phyloP scores from a whole-genome alignment of 805 yeast genomes.

The Tetrapisispora arboricola region DNA sequence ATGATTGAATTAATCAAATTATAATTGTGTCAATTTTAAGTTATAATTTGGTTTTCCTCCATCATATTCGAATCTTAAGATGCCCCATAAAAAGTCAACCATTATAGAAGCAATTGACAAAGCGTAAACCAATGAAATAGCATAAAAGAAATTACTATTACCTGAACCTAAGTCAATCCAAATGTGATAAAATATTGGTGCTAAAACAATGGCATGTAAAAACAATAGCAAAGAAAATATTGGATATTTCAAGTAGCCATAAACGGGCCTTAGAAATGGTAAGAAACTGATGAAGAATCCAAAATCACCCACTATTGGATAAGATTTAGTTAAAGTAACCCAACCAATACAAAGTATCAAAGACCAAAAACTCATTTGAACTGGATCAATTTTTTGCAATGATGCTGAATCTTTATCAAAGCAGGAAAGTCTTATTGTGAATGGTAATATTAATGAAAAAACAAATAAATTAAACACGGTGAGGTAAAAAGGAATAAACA shows the following conservation, averaged over 20 bases:
- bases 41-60: conserved; percentile 29
- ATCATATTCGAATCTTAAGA: conserved; percentile 57
- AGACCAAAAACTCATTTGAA: conserved; percentile 48
- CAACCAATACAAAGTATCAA: conserved; percentile 38
- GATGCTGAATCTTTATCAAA: background rate
- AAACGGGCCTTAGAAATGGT: conserved; percentile 36
- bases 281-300: conserved; percentile 44
- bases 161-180: conserved; percentile 96
- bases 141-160: conserved; percentile 92
- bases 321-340: conserved; percentile 62
- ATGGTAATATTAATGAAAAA: conserved; percentile 57
- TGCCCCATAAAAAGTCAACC: conserved; percentile 76
- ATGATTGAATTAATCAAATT: too few relatives aligned
- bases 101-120: conserved; percentile 57
- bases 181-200: conserved; percentile 84
- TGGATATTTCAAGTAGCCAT: conserved; percentile 38
- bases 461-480: conserved; percentile 74
- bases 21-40: conserved; percentile 44
- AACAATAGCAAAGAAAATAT: conserved; percentile 44
- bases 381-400: background rate
- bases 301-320: conserved; percentile 76
- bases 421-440: conserved; percentile 53
- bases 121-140: conserved; percentile 75
- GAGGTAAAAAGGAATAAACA: conserved; percentile 72
- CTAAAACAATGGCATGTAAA: conserved; percentile 49